Evolutionary conservation across 345 rosid species (phyloP), one percentile per base, ranked within the genome.

Genomic region (Dovyalis caffra): DNA sequence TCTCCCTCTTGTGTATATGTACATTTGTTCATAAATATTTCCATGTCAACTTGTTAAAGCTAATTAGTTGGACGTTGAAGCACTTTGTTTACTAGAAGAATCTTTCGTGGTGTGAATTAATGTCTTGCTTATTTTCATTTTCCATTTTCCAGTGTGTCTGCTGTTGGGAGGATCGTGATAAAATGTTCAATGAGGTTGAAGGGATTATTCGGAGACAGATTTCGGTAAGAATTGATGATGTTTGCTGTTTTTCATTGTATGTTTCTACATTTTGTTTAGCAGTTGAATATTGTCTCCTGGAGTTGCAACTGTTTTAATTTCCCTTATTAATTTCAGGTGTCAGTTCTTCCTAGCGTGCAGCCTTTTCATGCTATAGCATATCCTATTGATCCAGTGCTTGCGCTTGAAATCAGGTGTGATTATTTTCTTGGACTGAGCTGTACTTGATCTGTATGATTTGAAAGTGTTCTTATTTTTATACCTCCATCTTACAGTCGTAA

Each of bases 351-450:
- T 16, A 95, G 98, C 67, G 98, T 95, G 69, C 99, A 95, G 77
- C 99, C 99, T 74, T 95, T 95, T 83, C 99, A 95, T 85, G 99
- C 98, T 32, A 91, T 95, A 77, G 99, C 99, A 72, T 93, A 93
- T 86, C 99, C 99, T 62, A 87, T 96, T 63, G 98, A 96, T 85
- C 83, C 97, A 31, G 80, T 91, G 82, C 97, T 96, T 81, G 98
- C 99, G 33, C 97, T 96, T 65, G 99, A 93, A 63, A 96, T 93
- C 81, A 95, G 99, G 99, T 94, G 69, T 57, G 74, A 33, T 69
- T 57, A 58, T 37, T 64, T 6, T 26, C 49, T 64, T 25, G 60
- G 32, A n/a, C 9, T 16, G 23, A 38, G n/a, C 31, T 37, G 9
- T 34, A 14, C 20, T 38, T 37, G 43, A 12, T 47, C 43, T 69